A percentile compares a stretch with the other conserved stretches of the same genome.
Conservation (phyloP, 208 protist genomes). For the Lotmaria passim region DNA sequence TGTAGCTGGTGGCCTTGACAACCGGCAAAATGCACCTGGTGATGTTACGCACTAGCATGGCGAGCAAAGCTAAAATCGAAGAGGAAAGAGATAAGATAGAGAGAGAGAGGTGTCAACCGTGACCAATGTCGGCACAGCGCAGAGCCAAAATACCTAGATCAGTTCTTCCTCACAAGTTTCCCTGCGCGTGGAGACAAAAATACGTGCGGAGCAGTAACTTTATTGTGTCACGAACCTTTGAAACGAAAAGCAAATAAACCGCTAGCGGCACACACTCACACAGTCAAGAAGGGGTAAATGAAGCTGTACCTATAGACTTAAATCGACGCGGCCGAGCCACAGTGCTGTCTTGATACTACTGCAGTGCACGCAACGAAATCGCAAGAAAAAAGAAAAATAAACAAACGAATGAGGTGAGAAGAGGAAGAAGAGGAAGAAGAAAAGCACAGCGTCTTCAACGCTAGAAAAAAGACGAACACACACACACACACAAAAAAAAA, state of each 20-base stretch:
- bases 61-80: conserved; percentile 2
- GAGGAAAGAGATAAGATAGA: neutral
- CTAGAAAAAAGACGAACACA: neutral
- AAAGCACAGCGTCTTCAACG: neutral
- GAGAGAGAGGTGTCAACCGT: conserved; percentile 3
- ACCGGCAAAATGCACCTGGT: conserved; percentile 46
- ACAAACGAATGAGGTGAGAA: neutral
- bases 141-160: too few relatives aligned
- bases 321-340: too few relatives aligned
- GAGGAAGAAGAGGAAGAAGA: neutral
- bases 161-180: too few relatives aligned
- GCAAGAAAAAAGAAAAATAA: conserved; percentile 6
- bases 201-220: too few relatives aligned
- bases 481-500: too few relatives aligned
- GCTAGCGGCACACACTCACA: too few relatives aligned
- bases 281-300: neutral
- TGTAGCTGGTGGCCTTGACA: conserved; percentile 63
- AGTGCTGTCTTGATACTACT: neutral
- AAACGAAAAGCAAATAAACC: too few relatives aligned
- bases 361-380: neutral
- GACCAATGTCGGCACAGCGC: too few relatives aligned
- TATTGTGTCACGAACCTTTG: too few relatives aligned
- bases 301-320: too few relatives aligned
- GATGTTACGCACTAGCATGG: conserved; percentile 33
- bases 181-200: too few relatives aligned